A percentile compares a stretch with the other conserved stretches of the same genome.
Conservation (phyloP, 768 basidiomycete genomes). For the Tricholoma bakamatsutake region DNA sequence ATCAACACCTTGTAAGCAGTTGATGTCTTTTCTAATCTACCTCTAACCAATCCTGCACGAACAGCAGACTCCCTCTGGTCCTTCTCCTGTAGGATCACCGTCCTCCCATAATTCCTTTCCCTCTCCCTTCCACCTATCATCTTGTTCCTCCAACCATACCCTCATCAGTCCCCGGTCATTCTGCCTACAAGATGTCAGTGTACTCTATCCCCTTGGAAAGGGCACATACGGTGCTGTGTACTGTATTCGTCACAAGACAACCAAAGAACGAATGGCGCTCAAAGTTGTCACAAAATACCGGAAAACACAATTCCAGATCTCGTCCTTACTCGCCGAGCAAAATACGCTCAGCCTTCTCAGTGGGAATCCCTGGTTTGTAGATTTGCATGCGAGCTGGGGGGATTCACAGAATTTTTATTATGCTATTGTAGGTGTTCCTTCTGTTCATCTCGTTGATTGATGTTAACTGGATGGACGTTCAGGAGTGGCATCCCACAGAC, state of each 20-base stretch:
- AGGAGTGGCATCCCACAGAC: not conserved
- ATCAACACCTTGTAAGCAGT: no score
- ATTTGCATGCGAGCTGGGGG: not conserved
- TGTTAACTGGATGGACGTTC: not conserved
- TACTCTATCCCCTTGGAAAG: not conserved
- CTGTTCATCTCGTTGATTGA: not conserved
- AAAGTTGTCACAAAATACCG: not conserved
- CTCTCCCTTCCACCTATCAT: not conserved
- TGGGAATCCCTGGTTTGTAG: not conserved
- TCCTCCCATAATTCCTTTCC: not conserved
- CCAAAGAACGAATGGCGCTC: not conserved
- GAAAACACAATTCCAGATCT: not conserved
- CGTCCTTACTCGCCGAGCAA: not conserved
- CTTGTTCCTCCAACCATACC: not conserved
- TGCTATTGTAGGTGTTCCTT: not conserved
- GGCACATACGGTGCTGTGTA: not conserved
- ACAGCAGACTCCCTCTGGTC: no score
- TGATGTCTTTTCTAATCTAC: no score
- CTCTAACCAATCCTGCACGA: no score
- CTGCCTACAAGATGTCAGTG: not conserved
- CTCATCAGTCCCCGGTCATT: not conserved
- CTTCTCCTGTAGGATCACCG: not conserved
- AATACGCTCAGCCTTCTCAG: not conserved
- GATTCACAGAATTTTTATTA: not conserved
- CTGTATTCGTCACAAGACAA: not conserved